Evolutionary conservation across 1,284 basidiomycete genomes (phyloP), one percentile per base, ranked within the genome.

Genomic region (Rhodotorula sp.): DNA sequence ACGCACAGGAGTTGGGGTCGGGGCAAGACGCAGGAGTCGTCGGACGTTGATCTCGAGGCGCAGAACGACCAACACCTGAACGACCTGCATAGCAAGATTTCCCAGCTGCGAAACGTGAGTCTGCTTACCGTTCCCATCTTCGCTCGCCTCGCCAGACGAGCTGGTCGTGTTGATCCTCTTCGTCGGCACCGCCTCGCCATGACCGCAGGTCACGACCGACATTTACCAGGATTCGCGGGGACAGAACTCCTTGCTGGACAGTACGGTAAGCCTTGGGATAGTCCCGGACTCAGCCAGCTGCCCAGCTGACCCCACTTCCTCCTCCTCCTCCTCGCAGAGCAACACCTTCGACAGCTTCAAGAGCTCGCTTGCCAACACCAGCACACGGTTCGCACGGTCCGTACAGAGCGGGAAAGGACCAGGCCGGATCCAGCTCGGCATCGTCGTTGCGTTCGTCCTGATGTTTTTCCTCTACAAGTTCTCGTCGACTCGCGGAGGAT

Each of bases 41-140:
- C 52, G 5, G 62, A 67, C 27, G 34, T 30, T 11, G 68, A 75
- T 46, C 67, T 77, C 53, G 76, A 77, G 62, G 36, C 65, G 56
- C 73, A 74, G 65, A 77, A 77, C 70, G 76, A 77, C 47, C 64
- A 71, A n/a, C 74, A 76, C 59, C 63, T 77, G 53, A 63, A 74
- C 57, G 68, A 74, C 44, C 65, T 77, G 19, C 73, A 74, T 22
- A 56, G 59, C 51, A 77, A 76, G 65, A 73, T 77, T 47, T 48
- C 70, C 48, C 61, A 70, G 0, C 54, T 77, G 4, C 73, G 74
- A 7, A 73, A 60, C 5, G 70, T 68, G 13, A 30, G 66, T 27
- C 4, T 5, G 9, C 34, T 4, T 6, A 27, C 34, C 47, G 17
- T 51, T 0, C 2, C 9, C n/a, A 34, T 20, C 36, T 4, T 27